Evolutionary conservation across 2,329 filamentous ascomycete species (phyloP), one percentile per base, ranked within the genome.

Genomic region (Colletotrichum aenigma): DNA sequence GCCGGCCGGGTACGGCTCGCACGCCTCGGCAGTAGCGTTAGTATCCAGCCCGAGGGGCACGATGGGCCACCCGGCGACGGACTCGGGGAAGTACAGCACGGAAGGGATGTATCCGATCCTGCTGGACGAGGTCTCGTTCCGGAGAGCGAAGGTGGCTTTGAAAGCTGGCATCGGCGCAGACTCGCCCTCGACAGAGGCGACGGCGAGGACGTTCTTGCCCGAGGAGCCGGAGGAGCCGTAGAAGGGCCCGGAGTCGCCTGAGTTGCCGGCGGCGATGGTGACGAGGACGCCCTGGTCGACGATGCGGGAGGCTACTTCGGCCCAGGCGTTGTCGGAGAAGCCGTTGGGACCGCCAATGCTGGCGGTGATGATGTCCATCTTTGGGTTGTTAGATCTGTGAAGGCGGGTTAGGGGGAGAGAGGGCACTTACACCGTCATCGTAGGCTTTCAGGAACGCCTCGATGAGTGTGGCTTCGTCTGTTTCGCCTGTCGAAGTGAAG

Each of bases 191-290:
- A 88, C 81, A 0, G 88, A 88, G 24, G 86, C 88, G 24, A 89
- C 84, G 6, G 86, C 82, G 12, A 87, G 83, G 3, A 87, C 86
- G n/a, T 85, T 82, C 36, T 81, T 82, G 3, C 85, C 87, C 7
- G 85, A 84, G 4, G 86, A 83, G 6, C 86, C 87, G 5, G 81
- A 83, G 61, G 81, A 82, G 10, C 83, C 82, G 38, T 85, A 88
- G 79, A 91, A 90, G 0, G 89, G 84, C 0, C 89, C 89, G 18
- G 82, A 80, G 21, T 82, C 81, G 30, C 89, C 89, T n/a, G 87
- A 85, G 71, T 91, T 91, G 12, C 89, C 89, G 4, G 87, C 88
- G 2, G 89, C 86, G 28, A 90, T 86, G 15, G 87, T 86, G 26
- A 90, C 85, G 10, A 89, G 85, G 1, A 90, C 83, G 15, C 89